Evolutionary conservation across 768 basidiomycete genomes (phyloP).

Genomic region (Boletus tomentosulus): DNA sequence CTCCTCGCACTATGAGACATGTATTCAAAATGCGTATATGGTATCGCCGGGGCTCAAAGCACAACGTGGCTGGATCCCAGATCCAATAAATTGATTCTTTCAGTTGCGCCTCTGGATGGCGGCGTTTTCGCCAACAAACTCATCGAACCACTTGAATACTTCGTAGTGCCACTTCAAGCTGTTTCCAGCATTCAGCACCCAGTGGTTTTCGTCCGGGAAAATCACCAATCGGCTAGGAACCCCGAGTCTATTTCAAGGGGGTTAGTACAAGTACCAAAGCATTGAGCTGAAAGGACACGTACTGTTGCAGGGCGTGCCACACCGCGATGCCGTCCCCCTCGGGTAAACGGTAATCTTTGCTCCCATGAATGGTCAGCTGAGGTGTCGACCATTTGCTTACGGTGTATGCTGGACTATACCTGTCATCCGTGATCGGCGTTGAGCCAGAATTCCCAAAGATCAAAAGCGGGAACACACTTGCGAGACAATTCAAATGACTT

Average conservation of each 20-base stretch:
- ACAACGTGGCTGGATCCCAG: not conserved
- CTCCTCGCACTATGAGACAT: conserved; percentile 1
- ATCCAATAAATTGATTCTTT: not conserved
- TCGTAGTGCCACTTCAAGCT: conserved; percentile 95
- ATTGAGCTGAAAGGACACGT: conserved; percentile 27
- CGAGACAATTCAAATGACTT: conserved; percentile 49
- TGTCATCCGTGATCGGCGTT: conserved; percentile 18
- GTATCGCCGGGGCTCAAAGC: not conserved
- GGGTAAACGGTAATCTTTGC: conserved; percentile 84
- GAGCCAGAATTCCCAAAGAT: not conserved
- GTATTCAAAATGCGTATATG: not conserved
- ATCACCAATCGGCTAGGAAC: conserved; percentile 75
- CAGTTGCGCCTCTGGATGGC: conserved; percentile 11
- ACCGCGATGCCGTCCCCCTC: conserved; percentile 81
- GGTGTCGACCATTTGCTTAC: conserved; percentile 86
- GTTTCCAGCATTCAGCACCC: conserved; percentile 81
- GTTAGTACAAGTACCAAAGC: not conserved
- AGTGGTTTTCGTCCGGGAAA: conserved; percentile 91
- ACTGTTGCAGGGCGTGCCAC: conserved; percentile 86
- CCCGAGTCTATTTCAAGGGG: conserved; percentile 43
- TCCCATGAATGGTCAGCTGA: conserved; percentile 78
- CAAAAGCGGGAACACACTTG: conserved; percentile 40
- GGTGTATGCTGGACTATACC: conserved; percentile 76
- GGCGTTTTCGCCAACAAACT: conserved; percentile 46
- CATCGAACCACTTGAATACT: conserved; percentile 85